Base-by-base conservation (phyloP, 495 filamentous ascomycete species). In the Thermochaetoides thermophila region DNA sequence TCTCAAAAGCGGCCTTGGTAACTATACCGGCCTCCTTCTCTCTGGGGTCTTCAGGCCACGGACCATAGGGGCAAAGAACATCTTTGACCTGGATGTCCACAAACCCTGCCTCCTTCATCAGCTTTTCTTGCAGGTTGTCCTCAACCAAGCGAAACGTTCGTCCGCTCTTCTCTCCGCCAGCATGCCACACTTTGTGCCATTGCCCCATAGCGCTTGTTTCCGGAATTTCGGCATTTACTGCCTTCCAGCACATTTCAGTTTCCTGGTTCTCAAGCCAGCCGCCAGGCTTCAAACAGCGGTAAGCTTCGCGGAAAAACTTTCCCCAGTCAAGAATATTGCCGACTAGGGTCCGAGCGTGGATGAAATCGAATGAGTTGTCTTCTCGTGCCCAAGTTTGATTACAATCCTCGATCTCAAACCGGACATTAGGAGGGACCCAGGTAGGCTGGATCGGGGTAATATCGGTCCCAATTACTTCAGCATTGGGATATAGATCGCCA, bases 401-500 rank as follows among this genome's bases (percentile, higher is more conserved):
- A 37, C 59, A 54, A 38, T 74, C 68, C 28, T 74, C 71, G 19
- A 74, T 53, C 39, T 69, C 61, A 44, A 73, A 73, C n/a, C 48
- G 39, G 5, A 64, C 46, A 39, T 69, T 69, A 4, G 59, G 53
- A 1, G 64, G 64, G 3, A 63, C 61, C 55, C 60, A 60, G 22
- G 38, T 31, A 0, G 64, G 61, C 35, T 74, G 69, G 30, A 72
- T 72, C 1, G 68, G 61, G 5, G 65, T 71, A 26, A 81, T 58
- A 42, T 81, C 76, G 8, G 73, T 73, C 11, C 75, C 77, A 27
- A 72, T 53, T 11, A 79, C 60, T 12, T 68, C 57, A 9, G 60
- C 50, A 14, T 48, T 17, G 1, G 71, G 71, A 48, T 59, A 66
- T 5, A n/a, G n/a, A n/a, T n/a, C n/a, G n/a, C n/a, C n/a, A n/a